Conservation (phyloP, 2,329 filamentous ascomycete species). For the Trichoderma harzianum region DNA sequence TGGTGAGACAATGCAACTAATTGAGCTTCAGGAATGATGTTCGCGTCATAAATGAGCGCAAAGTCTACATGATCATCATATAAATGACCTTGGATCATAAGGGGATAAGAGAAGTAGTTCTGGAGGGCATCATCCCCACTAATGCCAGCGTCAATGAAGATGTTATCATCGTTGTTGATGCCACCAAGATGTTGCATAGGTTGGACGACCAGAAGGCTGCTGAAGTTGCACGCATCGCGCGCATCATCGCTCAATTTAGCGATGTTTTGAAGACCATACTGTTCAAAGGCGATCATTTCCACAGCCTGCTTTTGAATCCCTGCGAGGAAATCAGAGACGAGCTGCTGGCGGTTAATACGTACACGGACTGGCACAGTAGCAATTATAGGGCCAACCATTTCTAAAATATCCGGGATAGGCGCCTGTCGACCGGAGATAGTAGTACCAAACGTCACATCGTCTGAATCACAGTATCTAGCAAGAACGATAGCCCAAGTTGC, state of each 20-base stretch:
- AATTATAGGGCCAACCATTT: conserved; percentile 24
- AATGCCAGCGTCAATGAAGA: background rate
- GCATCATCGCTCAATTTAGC: conserved; percentile 18
- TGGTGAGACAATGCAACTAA: conserved; percentile 9
- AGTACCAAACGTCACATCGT: conserved; percentile 23
- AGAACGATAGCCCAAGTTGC: conserved; percentile 12
- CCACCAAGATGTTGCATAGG: conserved; percentile 11
- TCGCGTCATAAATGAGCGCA: background rate
- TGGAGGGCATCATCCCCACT: background rate
- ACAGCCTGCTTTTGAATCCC: conserved; percentile 17
- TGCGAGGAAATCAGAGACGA: conserved; percentile 9
- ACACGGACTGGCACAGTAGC: conserved; percentile 21
- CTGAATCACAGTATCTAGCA: conserved; percentile 20
- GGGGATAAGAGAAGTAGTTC: conserved; percentile 16
- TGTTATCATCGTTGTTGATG: background rate
- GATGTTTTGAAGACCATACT: conserved; percentile 28
- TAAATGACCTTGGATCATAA: conserved; percentile 10
- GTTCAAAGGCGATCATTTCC: conserved; percentile 24
- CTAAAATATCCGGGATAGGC: conserved; percentile 22
- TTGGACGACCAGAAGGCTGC: conserved; percentile 23
- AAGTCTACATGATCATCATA: background rate
- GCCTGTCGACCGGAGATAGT: conserved; percentile 24
- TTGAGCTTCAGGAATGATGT: background rate
- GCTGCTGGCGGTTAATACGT: background rate
- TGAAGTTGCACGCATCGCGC: conserved; percentile 22